phyloP scores from a whole-genome alignment of 345 rosid species.

The Capsella bursapastoris region DNA sequence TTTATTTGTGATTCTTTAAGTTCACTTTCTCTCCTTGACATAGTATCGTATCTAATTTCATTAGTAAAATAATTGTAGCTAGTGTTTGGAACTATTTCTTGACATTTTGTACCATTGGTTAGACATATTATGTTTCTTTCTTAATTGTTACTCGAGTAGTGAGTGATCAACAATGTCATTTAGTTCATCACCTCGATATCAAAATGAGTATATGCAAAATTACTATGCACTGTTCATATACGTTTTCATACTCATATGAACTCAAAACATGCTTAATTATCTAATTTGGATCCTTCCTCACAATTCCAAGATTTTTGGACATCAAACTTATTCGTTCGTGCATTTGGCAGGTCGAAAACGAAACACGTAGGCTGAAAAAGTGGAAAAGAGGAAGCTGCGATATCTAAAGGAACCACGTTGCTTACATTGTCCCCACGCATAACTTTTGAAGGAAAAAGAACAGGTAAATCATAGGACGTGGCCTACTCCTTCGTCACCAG shows the following conservation, averaged over 20 bases:
- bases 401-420: conserved; percentile 41
- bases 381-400: conserved; percentile 28
- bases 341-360: conserved; percentile 30
- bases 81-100: background rate
- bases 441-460: conserved; percentile 26
- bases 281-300: background rate
- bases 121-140: background rate
- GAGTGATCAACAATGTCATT: background rate
- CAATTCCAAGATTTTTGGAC: conserved; percentile 23
- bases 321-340: background rate
- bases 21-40: background rate
- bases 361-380: conserved; percentile 40
- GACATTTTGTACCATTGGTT: background rate
- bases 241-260: background rate
- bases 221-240: background rate
- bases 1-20: too few relatives aligned
- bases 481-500: conserved; percentile 24
- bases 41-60: background rate
- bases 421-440: conserved; percentile 31
- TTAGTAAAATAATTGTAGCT: background rate
- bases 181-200: background rate
- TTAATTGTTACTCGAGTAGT: background rate
- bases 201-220: background rate
- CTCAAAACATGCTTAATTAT: conserved; percentile 2
- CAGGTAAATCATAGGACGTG: conserved; percentile 26